Evolutionary conservation across 179 eudicot genomes (phyloP).

Genomic region (Silene noctiflora): DNA sequence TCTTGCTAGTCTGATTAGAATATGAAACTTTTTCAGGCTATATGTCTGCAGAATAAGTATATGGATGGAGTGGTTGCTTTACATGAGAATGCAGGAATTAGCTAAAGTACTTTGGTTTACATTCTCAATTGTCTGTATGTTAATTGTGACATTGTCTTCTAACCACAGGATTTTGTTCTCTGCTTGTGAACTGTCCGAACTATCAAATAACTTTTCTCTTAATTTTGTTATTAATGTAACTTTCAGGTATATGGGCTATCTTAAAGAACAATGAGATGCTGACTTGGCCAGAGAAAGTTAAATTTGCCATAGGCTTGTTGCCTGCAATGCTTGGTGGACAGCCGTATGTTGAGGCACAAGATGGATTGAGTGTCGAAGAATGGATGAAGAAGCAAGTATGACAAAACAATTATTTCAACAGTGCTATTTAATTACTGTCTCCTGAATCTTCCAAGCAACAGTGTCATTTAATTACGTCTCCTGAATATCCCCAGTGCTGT

Average conservation of each 20-base stretch:
- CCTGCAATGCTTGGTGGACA: conserved; percentile 98
- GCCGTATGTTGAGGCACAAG: conserved; percentile 96
- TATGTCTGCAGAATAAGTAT: too few relatives aligned
- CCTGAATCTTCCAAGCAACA: neutral
- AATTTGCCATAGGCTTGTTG: conserved; percentile 94
- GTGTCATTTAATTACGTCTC: conserved; percentile 7
- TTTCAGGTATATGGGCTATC: conserved; percentile 91
- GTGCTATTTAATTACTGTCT: neutral
- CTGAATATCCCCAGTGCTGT: conserved; percentile 12
- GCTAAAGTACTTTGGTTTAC: too few relatives aligned
- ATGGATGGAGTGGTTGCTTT: too few relatives aligned
- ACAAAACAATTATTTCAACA: neutral
- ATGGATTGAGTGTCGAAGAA: conserved; percentile 84
- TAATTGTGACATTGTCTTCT: too few relatives aligned
- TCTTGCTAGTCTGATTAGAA: too few relatives aligned
- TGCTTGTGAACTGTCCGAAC: neutral
- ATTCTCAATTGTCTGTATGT: neutral
- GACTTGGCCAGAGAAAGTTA: conserved; percentile 96
- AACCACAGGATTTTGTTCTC: neutral
- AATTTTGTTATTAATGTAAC: conserved; percentile 9
- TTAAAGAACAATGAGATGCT: conserved; percentile 96
- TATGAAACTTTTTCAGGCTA: too few relatives aligned
- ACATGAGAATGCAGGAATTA: too few relatives aligned
- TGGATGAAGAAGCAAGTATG: conserved; percentile 98
- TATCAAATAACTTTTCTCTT: neutral